Conservation (phyloP, 306 rosid species). For the Urtica urens region DNA sequence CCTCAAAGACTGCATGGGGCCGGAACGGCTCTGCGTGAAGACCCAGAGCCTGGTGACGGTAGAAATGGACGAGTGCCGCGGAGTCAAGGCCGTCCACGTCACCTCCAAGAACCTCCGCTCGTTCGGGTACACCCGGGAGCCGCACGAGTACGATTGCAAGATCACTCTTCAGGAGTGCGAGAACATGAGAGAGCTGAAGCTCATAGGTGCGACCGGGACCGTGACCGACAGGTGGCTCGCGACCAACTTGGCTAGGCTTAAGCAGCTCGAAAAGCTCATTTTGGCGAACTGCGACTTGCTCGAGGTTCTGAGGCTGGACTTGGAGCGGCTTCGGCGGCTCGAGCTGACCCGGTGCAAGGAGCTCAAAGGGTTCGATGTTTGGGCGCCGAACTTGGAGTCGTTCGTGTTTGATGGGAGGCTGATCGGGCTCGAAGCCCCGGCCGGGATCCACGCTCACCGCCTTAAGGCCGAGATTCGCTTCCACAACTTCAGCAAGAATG, state of each 20-base stretch:
- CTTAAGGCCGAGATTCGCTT: background rate
- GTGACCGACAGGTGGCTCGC: background rate
- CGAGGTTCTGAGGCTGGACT: background rate
- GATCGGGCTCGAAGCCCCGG: no score
- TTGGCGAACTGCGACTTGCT: background rate
- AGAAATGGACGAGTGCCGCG: background rate
- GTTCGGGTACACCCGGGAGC: background rate
- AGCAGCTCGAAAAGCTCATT: background rate
- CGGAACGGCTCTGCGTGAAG: background rate
- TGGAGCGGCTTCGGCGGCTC: background rate
- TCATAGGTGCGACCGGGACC: background rate
- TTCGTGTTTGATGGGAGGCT: background rate
- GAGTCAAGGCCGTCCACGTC: background rate
- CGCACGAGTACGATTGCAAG: background rate
- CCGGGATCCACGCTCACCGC: background rate
- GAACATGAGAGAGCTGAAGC: background rate
- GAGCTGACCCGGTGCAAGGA: background rate
- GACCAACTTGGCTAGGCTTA: background rate
- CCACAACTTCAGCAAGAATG: accelerated
- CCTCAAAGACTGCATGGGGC: background rate
- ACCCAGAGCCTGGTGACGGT: background rate
- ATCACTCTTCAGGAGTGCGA: background rate
- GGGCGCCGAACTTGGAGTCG: constrained; percentile 3
- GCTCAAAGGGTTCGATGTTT: background rate
- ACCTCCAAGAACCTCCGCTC: background rate